Conservation (phyloP, 1,139 yeast genomes). For the Pichia terricola region DNA sequence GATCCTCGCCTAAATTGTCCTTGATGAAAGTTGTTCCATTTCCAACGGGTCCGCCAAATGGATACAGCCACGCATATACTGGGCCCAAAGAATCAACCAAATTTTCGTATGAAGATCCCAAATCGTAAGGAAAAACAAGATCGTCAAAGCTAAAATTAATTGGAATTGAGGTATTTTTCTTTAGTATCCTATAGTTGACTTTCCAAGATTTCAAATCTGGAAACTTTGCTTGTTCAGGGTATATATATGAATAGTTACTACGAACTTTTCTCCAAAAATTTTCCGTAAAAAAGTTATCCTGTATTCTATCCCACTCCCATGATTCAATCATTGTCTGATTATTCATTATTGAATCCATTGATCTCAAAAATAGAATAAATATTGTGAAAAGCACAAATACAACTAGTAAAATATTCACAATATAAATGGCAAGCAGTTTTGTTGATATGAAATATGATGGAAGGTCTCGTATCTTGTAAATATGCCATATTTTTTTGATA, state of each 20-base stretch:
- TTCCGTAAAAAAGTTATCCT: slow-evolving; percentile 47
- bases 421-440: slow-evolving; percentile 45
- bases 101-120: slow-evolving; percentile 48
- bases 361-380: slow-evolving; percentile 48
- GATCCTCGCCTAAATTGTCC: slow-evolving; percentile 48
- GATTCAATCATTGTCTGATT: slow-evolving; percentile 91
- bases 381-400: slow-evolving; percentile 53
- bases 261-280: slow-evolving; percentile 43
- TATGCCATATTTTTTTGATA: slow-evolving; percentile 30
- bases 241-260: slow-evolving; percentile 35
- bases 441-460: slow-evolving; percentile 53
- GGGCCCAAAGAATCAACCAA: slow-evolving; percentile 43
- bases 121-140: slow-evolving; percentile 73
- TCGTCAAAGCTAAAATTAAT: slow-evolving; percentile 43
- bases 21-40: slow-evolving; percentile 44
- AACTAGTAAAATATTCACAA: slow-evolving; percentile 47
- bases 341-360: slow-evolving; percentile 43
- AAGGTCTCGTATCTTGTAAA: slow-evolving; percentile 44
- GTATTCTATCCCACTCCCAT: slow-evolving; percentile 86
- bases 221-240: slow-evolving; percentile 30
- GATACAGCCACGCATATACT: slow-evolving; percentile 56
- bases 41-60: slow-evolving; percentile 54
- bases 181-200: slow-evolving; percentile 16
- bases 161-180: slow-evolving; percentile 17
- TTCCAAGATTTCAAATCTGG: slow-evolving; percentile 44